Base-by-base conservation (phyloP, 768 basidiomycete genomes). In the Suillus bovinus region DNA sequence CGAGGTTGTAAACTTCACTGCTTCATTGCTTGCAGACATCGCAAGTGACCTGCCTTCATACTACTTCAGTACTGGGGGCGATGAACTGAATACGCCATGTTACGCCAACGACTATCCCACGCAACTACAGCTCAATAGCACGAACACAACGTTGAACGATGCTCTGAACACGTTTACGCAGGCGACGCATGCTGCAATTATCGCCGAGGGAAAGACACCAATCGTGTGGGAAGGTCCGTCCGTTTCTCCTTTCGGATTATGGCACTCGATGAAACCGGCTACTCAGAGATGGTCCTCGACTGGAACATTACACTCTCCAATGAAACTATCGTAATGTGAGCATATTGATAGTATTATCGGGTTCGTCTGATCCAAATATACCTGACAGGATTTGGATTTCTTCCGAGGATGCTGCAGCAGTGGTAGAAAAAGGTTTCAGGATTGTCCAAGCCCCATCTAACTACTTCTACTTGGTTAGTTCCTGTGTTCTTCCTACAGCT, bases 41-140 rank as follows among this genome's bases (percentile, higher is more conserved):
- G 85, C 87, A 1, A 69, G 74, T 20, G 76, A 80, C 29, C 71
- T 90, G 3, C 83, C 85, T 0, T 84, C 85, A 3, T 78, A 68
- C n/a, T 79, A 91, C 64, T 87, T 95, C 67, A 84, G 85, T 65
- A 91, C 91, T 0, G 94, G 94, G 0, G 93, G 94, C 0, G 93
- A 94, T 65, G 92, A 94, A 67, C 70, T 94, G 63, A 93, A 94
- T 62, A 71, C 74, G 3, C 78, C 79, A 16, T 91, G 90, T 71
- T 93, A 91, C 67, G 70, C 71, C 2, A 70, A 88, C 22, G 93
- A 94, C 69, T 68, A 77, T 1, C 73, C 78, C 64, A 90, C 90
- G 0, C 84, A 86, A 64, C 72, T 76, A 0, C 82, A 84, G 4
- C 77, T 94, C 52, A 76, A 76, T n/a, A 60, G 68, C 3, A 80